phyloP scores from a whole-genome alignment of 164 flowering plant genomes.

The Chloranthus sessilifolius region DNA sequence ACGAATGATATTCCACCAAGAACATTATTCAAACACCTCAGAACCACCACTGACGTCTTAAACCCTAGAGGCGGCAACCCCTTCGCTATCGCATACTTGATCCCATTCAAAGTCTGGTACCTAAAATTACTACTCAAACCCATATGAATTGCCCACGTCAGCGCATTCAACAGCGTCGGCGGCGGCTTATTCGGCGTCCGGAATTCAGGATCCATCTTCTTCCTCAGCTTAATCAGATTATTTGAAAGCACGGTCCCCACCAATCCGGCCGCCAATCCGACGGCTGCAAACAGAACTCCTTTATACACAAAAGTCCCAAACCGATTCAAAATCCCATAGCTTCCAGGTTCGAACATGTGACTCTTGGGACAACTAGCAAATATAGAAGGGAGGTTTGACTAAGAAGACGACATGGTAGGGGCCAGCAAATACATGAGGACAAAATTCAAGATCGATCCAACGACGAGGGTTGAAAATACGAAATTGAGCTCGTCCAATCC shows the following conservation, averaged over 20 bases:
- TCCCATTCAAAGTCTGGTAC: conserved; percentile 77
- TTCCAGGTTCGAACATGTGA: conserved; percentile 88
- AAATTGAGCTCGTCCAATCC: conserved; percentile 88
- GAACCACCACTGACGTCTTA: conserved; percentile 57
- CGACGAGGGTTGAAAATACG: conserved; percentile 81
- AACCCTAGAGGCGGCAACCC: conserved; percentile 48
- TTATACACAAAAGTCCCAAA: conserved; percentile 80
- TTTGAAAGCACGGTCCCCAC: conserved; percentile 80
- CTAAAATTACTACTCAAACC: conserved; percentile 78
- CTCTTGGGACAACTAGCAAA: conserved; percentile 64
- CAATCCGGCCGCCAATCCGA: conserved; percentile 82
- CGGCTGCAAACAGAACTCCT: conserved; percentile 66
- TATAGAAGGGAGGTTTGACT: conserved; percentile 41
- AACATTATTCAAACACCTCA: conserved; percentile 67
- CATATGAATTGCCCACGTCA: conserved; percentile 84
- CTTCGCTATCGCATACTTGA: conserved; percentile 62
- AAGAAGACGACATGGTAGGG: conserved; percentile 40
- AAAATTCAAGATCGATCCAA: conserved; percentile 74
- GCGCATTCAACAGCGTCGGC: conserved; percentile 62
- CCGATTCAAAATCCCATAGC: conserved; percentile 36
- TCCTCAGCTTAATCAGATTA: conserved; percentile 62
- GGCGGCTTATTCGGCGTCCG: conserved; percentile 82
- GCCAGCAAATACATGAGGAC: conserved; percentile 76
- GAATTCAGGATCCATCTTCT: conserved; percentile 80
- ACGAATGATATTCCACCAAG: conserved; percentile 84